phyloP scores from a whole-genome alignment of 2,329 filamentous ascomycete species.

The Ophiosphaerella korrae region DNA sequence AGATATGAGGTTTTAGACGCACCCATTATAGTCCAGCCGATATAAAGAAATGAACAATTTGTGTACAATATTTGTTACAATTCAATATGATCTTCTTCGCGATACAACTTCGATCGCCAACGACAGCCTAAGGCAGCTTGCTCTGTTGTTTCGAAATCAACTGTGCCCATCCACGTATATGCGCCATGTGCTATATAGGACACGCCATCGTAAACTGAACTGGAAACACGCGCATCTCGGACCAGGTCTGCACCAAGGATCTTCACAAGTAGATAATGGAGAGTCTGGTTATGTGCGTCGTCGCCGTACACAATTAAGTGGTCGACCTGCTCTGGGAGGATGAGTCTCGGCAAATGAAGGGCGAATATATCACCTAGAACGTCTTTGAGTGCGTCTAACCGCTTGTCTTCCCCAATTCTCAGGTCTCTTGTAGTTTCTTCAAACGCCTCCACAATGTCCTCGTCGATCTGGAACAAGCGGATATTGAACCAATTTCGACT shows the following conservation, averaged over 20 bases:
- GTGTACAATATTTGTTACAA: too few relatives aligned
- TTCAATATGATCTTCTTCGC: too few relatives aligned
- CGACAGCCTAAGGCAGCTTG: too few relatives aligned
- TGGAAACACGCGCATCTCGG: neutral
- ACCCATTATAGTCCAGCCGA: too few relatives aligned
- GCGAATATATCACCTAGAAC: neutral
- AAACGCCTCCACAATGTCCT: neutral
- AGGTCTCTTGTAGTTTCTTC: neutral
- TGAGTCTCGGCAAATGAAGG: neutral
- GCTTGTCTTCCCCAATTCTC: neutral
- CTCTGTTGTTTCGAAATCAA: neutral
- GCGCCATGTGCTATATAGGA: neutral
- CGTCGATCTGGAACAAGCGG: neutral
- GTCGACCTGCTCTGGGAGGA: neutral
- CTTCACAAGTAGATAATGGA: neutral
- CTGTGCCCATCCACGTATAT: neutral
- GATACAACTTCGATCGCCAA: too few relatives aligned
- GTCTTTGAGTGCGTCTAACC: neutral
- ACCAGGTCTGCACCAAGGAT: neutral
- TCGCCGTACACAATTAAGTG: neutral
- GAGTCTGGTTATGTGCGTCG: neutral
- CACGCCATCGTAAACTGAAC: neutral
- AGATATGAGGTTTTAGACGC: too few relatives aligned
- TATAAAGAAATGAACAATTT: too few relatives aligned
- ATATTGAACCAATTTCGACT: slow-evolving; percentile 6